Conservation (phyloP, 1,284 basidiomycete species). For the Heliocybe sulcata region DNA sequence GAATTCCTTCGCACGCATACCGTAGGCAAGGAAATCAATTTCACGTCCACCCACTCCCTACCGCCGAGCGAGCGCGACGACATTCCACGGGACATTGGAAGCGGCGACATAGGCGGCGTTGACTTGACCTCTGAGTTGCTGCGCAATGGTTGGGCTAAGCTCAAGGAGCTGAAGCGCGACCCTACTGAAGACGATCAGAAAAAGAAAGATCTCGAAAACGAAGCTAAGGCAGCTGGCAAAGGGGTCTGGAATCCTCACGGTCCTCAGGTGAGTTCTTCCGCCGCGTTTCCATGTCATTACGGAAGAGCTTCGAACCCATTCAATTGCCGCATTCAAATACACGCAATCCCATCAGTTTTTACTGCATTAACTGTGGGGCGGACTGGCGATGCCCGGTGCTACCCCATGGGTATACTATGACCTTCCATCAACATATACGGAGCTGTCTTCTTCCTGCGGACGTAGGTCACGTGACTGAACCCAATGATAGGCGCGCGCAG, state of each 20-base stretch:
- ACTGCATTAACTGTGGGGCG: too few species aligned
- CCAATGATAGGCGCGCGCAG: slow-evolving; percentile 50
- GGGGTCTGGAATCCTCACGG: slow-evolving; percentile 89
- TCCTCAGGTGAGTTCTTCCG: slow-evolving; percentile 46
- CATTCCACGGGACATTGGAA: slow-evolving; percentile 68
- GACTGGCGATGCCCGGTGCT: too few species aligned
- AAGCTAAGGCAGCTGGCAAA: slow-evolving; percentile 71
- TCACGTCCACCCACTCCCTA: slow-evolving; percentile 70
- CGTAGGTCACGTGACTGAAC: slow-evolving; percentile 4
- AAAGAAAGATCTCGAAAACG: slow-evolving; percentile 68
- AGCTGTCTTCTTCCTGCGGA: background rate
- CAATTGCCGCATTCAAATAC: too few species aligned
- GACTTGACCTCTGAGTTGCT: slow-evolving; percentile 81
- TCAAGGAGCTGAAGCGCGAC: slow-evolving; percentile 81
- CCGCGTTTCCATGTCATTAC: too few species aligned
- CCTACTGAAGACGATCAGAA: slow-evolving; percentile 73
- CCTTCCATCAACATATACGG: background rate
- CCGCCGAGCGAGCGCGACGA: slow-evolving; percentile 58
- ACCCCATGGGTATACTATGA: background rate
- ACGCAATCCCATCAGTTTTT: too few species aligned
- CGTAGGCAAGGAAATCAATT: slow-evolving; percentile 86
- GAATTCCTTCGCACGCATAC: slow-evolving; percentile 83
- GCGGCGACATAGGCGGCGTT: slow-evolving; percentile 58
- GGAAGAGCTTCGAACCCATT: too few species aligned
- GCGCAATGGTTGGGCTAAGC: slow-evolving; percentile 84